phyloP scores from a whole-genome alignment of 163 green algal genomes.

The Prototheca cutis region DNA sequence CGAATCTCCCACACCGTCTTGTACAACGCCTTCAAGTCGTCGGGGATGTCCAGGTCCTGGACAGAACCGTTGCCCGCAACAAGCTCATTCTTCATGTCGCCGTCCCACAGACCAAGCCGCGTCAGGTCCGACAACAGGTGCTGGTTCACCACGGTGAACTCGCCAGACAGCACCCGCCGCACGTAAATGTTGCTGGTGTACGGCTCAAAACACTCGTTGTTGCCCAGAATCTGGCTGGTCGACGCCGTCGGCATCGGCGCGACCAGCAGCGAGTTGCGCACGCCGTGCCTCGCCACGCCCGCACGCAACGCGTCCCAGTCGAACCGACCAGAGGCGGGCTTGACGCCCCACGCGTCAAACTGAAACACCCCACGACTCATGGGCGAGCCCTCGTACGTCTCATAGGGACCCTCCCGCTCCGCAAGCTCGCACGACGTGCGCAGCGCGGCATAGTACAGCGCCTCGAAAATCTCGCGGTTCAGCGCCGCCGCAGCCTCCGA shows the following conservation, averaged over 20 bases:
- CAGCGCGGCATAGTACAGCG: slow-evolving; percentile 90
- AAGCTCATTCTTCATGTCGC: slow-evolving; percentile 92
- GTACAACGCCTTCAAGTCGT: slow-evolving; percentile 89
- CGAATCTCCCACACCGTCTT: slow-evolving; percentile 99
- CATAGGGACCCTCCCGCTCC: slow-evolving; percentile 75
- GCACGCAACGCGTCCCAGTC: slow-evolving; percentile 78
- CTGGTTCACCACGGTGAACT: slow-evolving; percentile 99
- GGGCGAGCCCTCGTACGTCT: slow-evolving; percentile 84
- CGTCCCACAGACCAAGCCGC: slow-evolving; percentile 79
- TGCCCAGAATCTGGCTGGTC: slow-evolving; percentile 96
- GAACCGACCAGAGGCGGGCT: slow-evolving; percentile 46
- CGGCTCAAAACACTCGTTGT: slow-evolving; percentile 99
- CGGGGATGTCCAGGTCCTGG: slow-evolving; percentile 75
- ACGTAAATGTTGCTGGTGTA: slow-evolving; percentile 99
- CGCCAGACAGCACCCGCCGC: slow-evolving; percentile 87
- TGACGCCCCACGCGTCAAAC: slow-evolving; percentile 95
- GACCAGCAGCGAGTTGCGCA: slow-evolving; percentile 96
- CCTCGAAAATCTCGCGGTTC: slow-evolving; percentile 97
- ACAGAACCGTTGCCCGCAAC: slow-evolving; percentile 90
- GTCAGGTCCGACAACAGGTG: slow-evolving; percentile 95
- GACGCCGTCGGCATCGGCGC: slow-evolving; percentile 97
- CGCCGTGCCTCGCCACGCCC: slow-evolving; percentile 60
- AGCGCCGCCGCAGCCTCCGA: slow-evolving; percentile 71
- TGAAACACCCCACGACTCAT: slow-evolving; percentile 88
- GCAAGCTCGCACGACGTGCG: slow-evolving; percentile 72